phyloP scores from a whole-genome alignment of 139 green algal genomes.

The Zygnema circumcarinatum region DNA sequence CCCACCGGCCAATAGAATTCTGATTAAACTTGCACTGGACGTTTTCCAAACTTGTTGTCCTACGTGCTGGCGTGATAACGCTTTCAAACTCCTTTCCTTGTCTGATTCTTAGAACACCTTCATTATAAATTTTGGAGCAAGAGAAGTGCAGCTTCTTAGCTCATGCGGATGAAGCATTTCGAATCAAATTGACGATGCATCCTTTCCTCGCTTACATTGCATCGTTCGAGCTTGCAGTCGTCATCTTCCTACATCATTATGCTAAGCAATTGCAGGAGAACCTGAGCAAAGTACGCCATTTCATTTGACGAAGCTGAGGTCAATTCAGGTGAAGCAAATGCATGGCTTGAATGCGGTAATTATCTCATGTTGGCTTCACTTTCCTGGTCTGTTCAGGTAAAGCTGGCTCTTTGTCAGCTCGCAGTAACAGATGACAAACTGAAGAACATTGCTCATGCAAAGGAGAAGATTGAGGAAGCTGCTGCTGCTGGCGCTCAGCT shows the following conservation, averaged over 20 bases:
- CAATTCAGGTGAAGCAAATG: background rate
- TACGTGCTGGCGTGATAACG: no score
- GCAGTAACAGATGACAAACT: constrained; percentile 80
- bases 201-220: background rate
- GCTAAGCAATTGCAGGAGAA: background rate
- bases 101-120: no score
- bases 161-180: no score
- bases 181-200: no score
- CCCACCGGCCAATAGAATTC: background rate
- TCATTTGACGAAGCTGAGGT: background rate
- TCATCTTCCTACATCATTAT: background rate
- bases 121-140: no score
- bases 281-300: background rate
- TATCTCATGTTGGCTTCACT: background rate
- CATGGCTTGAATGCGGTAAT: background rate
- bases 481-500: constrained; percentile 55
- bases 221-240: no score
- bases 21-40: no score
- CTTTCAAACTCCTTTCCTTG: no score
- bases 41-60: no score
- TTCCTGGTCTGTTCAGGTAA: constrained; percentile 61
- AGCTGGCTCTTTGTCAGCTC: constrained; percentile 93
- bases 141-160: no score
- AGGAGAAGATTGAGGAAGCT: constrained; percentile 71
- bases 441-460: constrained; percentile 79